Base-by-base conservation (phyloP, 345 rosid genomes). In the Excoecaria agallocha region DNA sequence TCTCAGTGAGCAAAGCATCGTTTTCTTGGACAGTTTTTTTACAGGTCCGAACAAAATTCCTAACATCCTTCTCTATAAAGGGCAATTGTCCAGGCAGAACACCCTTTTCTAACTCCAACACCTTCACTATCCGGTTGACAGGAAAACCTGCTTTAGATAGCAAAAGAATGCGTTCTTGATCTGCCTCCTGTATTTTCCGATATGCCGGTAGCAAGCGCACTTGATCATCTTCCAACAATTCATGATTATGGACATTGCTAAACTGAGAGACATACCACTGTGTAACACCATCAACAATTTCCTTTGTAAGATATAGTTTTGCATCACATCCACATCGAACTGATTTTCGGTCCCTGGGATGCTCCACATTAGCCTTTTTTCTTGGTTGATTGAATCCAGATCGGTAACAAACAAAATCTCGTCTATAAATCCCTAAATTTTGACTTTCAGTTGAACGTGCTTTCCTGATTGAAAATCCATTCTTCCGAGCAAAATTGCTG, bases 261-360 rank as follows among this genome's bases (percentile, higher is more conserved):
- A 92, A 94, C 72, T 94, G 98, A 11, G 97, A 89, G 62, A 94
- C 87, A 63, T 80, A 94, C 97, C 98, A 94, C 30, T 89, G 98
- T 68, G 79, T 48, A 48, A 73, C 86, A 67, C 92, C 91, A 56
- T 86, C 77, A 73, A 84, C 86, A 68, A 90, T 74, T 79, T 94
- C 94, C 78, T 92, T 92, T 4, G 94, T 89, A 78, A 94, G 74
- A 79, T 92, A 94, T 50, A 94, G 60, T 79, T 94, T 94, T 5
- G 94, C 91, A 84, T 94, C 98, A 66, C 98, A 94, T 60, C 98
- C 98, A 66, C 97, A 92, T 13, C 98, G 85, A 58, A 92, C 95
- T 0, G 97, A 94, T 71, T 92, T 92, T 51, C 97, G 87, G 58
- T 92, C 98, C n/a, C 98, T 81, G 8, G 93, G 98, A 75, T 91